A percentile compares a stretch with the other conserved stretches of the same genome.
Conservation (phyloP, 805 yeast genomes). For the Cyberlindnera galapagoensis region DNA sequence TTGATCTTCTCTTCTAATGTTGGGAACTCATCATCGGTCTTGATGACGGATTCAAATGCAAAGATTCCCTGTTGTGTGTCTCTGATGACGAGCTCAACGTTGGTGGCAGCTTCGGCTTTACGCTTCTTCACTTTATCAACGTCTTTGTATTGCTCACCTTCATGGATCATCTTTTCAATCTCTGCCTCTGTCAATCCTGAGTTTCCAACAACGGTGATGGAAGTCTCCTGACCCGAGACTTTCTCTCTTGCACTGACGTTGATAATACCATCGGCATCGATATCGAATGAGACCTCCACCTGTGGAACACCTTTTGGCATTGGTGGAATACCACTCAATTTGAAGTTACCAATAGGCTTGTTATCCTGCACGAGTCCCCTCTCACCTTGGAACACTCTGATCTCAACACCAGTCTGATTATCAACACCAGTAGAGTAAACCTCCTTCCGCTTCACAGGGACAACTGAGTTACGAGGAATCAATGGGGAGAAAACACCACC, state of each 20-base stretch:
- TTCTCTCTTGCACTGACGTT: constrained; percentile 78
- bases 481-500: constrained; percentile 80
- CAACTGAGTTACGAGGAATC: constrained; percentile 70
- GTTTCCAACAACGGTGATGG: constrained; percentile 66
- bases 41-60: constrained; percentile 50
- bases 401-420: constrained; percentile 78
- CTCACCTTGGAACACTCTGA: constrained; percentile 78
- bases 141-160: constrained; percentile 57
- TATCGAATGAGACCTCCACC: constrained; percentile 67
- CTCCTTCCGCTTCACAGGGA: constrained; percentile 71
- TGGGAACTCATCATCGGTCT: constrained; percentile 47
- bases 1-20: constrained; percentile 38
- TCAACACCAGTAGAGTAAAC: constrained; percentile 77
- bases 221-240: constrained; percentile 71
- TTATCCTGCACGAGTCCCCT: constrained; percentile 73
- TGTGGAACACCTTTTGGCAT: constrained; percentile 80
- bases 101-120: constrained; percentile 66
- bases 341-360: constrained; percentile 69
- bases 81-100: constrained; percentile 70
- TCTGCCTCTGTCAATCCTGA: constrained; percentile 67
- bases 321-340: constrained; percentile 64
- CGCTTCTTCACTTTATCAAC: constrained; percentile 53
- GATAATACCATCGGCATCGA: constrained; percentile 79
- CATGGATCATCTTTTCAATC: constrained; percentile 54
- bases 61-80: constrained; percentile 84